phyloP scores from a whole-genome alignment of 352 stramenopile genomes.

The Sclerospora graminicola region DNA sequence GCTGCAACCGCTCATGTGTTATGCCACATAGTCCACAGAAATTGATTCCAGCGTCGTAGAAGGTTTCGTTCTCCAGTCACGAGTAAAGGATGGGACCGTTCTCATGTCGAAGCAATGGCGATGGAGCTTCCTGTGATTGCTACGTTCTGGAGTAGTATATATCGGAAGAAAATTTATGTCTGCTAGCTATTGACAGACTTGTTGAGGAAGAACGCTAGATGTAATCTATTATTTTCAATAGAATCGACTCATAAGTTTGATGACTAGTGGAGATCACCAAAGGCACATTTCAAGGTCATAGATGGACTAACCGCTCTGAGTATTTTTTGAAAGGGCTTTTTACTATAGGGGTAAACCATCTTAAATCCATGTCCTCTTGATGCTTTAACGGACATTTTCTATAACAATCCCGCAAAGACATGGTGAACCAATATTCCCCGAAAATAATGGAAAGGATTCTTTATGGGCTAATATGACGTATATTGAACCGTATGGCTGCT shows the following conservation, averaged over 20 bases:
- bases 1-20: constrained; percentile 52
- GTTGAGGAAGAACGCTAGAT: constrained; percentile 27
- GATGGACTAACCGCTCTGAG: constrained; percentile 80
- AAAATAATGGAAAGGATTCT: constrained; percentile 61
- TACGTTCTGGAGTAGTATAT: constrained; percentile 90
- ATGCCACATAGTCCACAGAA: constrained; percentile 45
- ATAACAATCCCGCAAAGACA: constrained; percentile 53
- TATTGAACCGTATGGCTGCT: constrained; percentile 31
- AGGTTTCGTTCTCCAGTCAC: constrained; percentile 85
- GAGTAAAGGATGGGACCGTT: constrained; percentile 90
- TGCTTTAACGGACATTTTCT: not conserved
- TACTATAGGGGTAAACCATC: constrained; percentile 31
- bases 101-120: constrained; percentile 90
- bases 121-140: constrained; percentile 86
- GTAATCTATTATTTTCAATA: not conserved
- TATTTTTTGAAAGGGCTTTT: constrained; percentile 63
- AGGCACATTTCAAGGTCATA: constrained; percentile 67
- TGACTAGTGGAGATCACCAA: constrained; percentile 43
- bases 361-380: too few species aligned
- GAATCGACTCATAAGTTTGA: not conserved
- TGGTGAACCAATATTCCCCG: constrained; percentile 78
- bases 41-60: constrained; percentile 56
- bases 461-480: constrained; percentile 48
- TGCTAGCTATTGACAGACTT: constrained; percentile 67
- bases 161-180: constrained; percentile 80